A percentile compares a stretch with the other conserved stretches of the same genome.
phyloP scores from a whole-genome alignment of 1,284 basidiomycete genomes.

The Apiotrichum gracile region DNA sequence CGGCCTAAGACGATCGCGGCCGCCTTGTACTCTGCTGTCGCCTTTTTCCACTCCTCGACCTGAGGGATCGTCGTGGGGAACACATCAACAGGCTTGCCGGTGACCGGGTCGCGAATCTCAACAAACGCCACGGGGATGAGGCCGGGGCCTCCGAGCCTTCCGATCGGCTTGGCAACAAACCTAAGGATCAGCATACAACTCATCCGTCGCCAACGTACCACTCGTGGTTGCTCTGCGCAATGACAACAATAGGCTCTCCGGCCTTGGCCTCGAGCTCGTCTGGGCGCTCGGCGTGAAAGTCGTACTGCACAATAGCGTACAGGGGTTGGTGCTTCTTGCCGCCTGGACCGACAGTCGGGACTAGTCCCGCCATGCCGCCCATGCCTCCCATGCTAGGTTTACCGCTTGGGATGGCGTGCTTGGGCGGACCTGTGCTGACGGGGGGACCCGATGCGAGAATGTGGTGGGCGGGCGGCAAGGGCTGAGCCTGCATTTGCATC shows the following conservation, averaged over 20 bases:
- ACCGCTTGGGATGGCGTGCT: not conserved
- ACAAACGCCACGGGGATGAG: constrained; percentile 96
- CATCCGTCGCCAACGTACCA: constrained; percentile 34
- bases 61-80: constrained; percentile 75
- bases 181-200: constrained; percentile 29
- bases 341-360: not conserved
- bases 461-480: not conserved
- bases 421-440: not conserved
- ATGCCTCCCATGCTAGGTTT: not conserved
- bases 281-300: constrained; percentile 87
- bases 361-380: too few relatives aligned
- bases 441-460: not conserved
- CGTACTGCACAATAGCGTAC: constrained; percentile 92
- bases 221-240: constrained; percentile 49
- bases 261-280: constrained; percentile 94
- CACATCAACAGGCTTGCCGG: constrained; percentile 64
- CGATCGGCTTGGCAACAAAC: constrained; percentile 80
- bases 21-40: constrained; percentile 91
- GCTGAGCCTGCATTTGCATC: not conserved
- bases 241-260: constrained; percentile 82
- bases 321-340: constrained; percentile 32
- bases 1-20: constrained; percentile 91
- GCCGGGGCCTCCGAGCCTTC: constrained; percentile 85
- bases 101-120: constrained; percentile 85
- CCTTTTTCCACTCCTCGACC: constrained; percentile 97